phyloP scores from a whole-genome alignment of 129 eudicot genomes.

The Apium graveolens region DNA sequence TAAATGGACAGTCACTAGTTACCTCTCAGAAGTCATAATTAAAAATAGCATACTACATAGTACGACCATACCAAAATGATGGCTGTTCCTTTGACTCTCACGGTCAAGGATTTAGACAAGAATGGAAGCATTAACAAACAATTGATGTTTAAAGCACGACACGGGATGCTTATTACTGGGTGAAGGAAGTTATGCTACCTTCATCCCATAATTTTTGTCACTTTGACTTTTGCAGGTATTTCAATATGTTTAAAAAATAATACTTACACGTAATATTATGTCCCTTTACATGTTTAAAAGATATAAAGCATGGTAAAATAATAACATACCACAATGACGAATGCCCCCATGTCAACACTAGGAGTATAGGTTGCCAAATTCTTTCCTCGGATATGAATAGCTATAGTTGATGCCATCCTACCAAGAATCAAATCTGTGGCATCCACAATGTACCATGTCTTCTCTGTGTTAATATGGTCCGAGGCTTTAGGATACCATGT shows the following conservation, averaged over 20 bases:
- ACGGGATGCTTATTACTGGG: neutral
- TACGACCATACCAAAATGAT: neutral
- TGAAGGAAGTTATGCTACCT: neutral
- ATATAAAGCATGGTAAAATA: neutral
- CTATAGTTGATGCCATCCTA: slow-evolving; percentile 40
- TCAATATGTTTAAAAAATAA: no score
- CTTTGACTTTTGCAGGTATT: no score
- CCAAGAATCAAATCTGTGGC: slow-evolving; percentile 90
- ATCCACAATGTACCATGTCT: slow-evolving; percentile 93
- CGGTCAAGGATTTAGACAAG: neutral
- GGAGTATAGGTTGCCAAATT: slow-evolving; percentile 37
- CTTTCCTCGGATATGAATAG: slow-evolving; percentile 86
- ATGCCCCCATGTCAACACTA: slow-evolving; percentile 82
- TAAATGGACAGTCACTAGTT: neutral
- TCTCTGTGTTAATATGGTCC: slow-evolving; percentile 70
- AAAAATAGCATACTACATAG: neutral
- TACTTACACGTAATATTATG: no score
- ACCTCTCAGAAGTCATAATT: neutral
- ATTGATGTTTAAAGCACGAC: neutral
- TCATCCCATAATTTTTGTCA: no score
- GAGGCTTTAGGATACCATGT: slow-evolving; percentile 96
- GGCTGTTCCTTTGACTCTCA: neutral
- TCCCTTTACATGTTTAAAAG: neutral
- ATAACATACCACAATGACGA: slow-evolving; percentile 73
- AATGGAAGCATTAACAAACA: neutral